Evolutionary conservation across 495 filamentous ascomycete species (phyloP).

Genomic region (Penicillium manginii): DNA sequence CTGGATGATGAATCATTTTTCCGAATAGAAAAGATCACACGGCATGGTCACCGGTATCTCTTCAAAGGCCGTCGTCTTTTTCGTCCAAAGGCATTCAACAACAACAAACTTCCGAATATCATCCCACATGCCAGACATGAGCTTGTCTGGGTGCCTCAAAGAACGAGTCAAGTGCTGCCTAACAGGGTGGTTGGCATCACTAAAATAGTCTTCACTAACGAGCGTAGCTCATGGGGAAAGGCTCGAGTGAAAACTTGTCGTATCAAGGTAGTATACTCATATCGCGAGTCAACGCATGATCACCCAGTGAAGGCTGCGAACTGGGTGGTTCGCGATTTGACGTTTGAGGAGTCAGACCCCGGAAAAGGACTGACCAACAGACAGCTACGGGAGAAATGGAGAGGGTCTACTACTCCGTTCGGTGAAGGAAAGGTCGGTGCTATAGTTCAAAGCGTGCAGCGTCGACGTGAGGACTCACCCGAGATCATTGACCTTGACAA

Average conservation of each 20-base stretch:
- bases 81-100: conserved; percentile 5
- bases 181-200: background rate
- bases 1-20: conserved; percentile 20
- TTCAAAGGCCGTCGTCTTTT: conserved; percentile 12
- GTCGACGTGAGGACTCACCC: background rate
- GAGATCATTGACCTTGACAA: conserved; percentile 21
- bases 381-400: background rate
- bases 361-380: background rate
- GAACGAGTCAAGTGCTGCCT: background rate
- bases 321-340: background rate
- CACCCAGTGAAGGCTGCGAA: background rate
- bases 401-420: background rate
- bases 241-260: background rate
- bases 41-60: background rate
- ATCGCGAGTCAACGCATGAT: background rate
- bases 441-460: background rate
- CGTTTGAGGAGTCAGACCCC: background rate
- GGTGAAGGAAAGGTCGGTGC: background rate
- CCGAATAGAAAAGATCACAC: conserved; percentile 12
- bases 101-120: conserved; percentile 2
- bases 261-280: background rate
- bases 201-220: background rate
- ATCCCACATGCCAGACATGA: background rate
- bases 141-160: background rate
- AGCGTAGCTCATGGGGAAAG: background rate